A percentile compares a stretch with the other conserved stretches of the same genome.
Evolutionary conservation across 2,329 filamentous ascomycete genomes (phyloP).

Genomic region (Chrysoporthe puriensis): DNA sequence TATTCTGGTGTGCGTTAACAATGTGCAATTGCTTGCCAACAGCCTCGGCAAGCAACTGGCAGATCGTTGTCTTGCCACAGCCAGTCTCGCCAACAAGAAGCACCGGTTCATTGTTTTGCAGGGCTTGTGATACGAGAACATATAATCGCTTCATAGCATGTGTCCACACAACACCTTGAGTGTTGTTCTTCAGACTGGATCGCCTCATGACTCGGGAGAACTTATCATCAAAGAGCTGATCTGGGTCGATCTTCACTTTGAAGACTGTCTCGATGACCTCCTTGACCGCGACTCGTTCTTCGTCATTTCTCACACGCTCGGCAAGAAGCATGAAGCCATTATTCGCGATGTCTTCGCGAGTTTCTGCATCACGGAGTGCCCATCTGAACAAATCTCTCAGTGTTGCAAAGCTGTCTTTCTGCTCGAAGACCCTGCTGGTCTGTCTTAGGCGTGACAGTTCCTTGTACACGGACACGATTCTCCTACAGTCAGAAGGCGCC

Average conservation of each 20-base stretch:
- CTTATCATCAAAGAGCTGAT: constrained; percentile 69
- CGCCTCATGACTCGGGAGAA: constrained; percentile 59
- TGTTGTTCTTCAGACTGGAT: constrained; percentile 50
- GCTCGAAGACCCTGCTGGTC: constrained; percentile 89
- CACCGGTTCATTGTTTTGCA: constrained; percentile 90
- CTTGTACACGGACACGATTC: constrained; percentile 92
- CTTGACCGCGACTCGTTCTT: constrained; percentile 84
- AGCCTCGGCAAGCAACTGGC: constrained; percentile 86
- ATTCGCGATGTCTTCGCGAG: constrained; percentile 82
- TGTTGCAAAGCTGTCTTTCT: constrained; percentile 96
- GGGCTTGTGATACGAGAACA: constrained; percentile 82
- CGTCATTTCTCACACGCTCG: constrained; percentile 88
- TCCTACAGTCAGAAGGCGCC: constrained; percentile 85
- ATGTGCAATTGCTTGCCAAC: constrained; percentile 77
- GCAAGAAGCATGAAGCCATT: constrained; percentile 97
- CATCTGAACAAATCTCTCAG: constrained; percentile 94
- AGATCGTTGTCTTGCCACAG: constrained; percentile 96
- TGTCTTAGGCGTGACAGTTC: constrained; percentile 89
- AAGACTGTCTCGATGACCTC: constrained; percentile 87
- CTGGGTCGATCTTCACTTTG: constrained; percentile 79
- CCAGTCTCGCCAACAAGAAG: constrained; percentile 95
- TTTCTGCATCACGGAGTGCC: constrained; percentile 84
- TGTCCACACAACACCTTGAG: constrained; percentile 85
- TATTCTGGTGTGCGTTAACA: constrained; percentile 97
- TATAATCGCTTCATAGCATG: constrained; percentile 91